Conservation (phyloP, 1,284 basidiomycete genomes). For the Caloboletus firmus region DNA sequence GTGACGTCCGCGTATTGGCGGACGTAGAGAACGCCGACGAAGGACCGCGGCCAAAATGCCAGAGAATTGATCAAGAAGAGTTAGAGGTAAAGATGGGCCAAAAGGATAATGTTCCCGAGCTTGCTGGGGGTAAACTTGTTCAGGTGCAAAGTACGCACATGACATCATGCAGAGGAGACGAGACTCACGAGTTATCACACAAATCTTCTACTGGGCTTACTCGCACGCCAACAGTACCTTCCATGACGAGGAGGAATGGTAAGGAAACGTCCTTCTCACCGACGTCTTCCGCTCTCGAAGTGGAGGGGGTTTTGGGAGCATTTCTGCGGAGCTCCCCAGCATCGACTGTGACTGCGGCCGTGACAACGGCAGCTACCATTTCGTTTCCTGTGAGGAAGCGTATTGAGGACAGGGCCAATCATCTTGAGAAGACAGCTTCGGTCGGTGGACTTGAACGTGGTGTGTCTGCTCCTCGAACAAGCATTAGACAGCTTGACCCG, state of each 20-base stretch:
- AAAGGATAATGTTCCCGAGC: background rate
- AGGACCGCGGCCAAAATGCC: conserved; percentile 13
- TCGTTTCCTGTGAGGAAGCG: conserved; percentile 26
- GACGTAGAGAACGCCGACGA: conserved; percentile 9
- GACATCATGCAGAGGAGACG: background rate
- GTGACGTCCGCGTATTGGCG: background rate
- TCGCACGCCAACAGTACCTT: background rate
- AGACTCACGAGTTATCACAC: background rate
- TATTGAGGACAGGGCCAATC: background rate
- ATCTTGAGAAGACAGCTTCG: conserved; percentile 6
- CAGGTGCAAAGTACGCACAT: background rate
- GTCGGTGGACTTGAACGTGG: background rate
- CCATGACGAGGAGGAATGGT: background rate
- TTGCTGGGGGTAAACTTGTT: background rate
- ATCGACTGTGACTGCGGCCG: background rate
- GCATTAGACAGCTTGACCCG: background rate
- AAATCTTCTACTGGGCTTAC: background rate
- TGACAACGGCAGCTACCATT: conserved; percentile 16
- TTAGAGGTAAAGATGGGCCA: background rate
- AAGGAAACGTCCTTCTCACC: background rate
- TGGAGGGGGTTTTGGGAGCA: background rate
- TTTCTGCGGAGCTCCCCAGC: background rate
- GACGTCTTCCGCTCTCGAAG: background rate
- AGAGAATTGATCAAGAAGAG: conserved; percentile 12
- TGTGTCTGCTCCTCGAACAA: background rate